Evolutionary conservation across 169 alveolate species (phyloP), one percentile per base, ranked within the genome.

Genomic region (Plasmodium vivax): DNA sequence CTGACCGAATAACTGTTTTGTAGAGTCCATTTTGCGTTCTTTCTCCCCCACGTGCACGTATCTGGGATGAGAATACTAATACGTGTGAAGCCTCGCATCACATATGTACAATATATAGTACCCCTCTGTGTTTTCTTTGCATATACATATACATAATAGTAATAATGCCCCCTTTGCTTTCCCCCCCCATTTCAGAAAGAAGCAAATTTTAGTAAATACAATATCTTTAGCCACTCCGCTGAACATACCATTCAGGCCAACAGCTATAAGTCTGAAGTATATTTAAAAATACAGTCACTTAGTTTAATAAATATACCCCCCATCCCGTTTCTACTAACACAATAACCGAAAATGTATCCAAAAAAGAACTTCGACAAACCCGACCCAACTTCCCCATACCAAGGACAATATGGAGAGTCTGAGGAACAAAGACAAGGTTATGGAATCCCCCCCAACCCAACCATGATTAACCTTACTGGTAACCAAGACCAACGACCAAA

Each of bases 391-490:
- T 16, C 71, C 16, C 45, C 73, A n/a, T 5, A 43, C 34, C 32
- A 23, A 7, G 1, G 43, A 2, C 74, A 80, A 80, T 38, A 38
- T 80, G 85, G 45, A 80, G 74, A 45, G 19, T n/a, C 85, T 14
- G 58, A 80, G 3, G 85, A 80, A 10, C 0, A 5, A 6, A 80
- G 32, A 23, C 47, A 43, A 43, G 6, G 3, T 23, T 80, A 38
- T 41, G 85, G 38, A 80, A 10, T 1, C n/a, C 30, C 72, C 9
- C 30, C 32, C n/a, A 43, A 38, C n/a, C 30, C 85, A 80, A 80
- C 85, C 45, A 38, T 36, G 85, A 38, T 80, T 19, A 45, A 80
- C 56, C 85, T 34, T 45, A 41, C 74, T 38, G 85, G 71, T 23
- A 6, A 27, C 36, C 41, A 41, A 16, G 85, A 43, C 16, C 43